Evolutionary conservation across 1,284 basidiomycete species (phyloP).

Genomic region (Fomitopsis pinicola): DNA sequence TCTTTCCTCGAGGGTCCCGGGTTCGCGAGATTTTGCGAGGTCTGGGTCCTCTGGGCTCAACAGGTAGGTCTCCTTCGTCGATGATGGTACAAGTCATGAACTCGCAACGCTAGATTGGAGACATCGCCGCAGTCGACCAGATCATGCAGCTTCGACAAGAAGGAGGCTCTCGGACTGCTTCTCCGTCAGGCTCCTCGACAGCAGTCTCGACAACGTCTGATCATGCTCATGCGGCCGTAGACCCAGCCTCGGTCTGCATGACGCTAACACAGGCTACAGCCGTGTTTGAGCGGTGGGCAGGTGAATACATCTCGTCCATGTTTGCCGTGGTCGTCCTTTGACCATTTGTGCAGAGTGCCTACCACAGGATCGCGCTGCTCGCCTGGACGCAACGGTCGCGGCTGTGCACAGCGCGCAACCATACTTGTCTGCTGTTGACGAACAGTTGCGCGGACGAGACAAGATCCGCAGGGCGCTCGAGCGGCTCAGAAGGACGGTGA

Average conservation of each 20-base stretch:
- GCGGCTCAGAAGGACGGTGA: slow-evolving; percentile 44
- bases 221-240: not conserved
- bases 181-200: not conserved
- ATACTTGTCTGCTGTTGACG: slow-evolving; percentile 10
- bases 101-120: slow-evolving; percentile 37
- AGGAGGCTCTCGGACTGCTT: not conserved
- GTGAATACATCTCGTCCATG: not conserved
- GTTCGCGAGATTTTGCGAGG: slow-evolving; percentile 63
- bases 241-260: slow-evolving; percentile 37
- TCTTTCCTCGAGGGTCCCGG: slow-evolving; percentile 42
- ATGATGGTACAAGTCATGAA: not conserved
- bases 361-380: slow-evolving; percentile 8
- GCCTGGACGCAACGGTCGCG: slow-evolving; percentile 6
- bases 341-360: slow-evolving; percentile 7
- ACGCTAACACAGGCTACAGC: slow-evolving; percentile 40
- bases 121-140: slow-evolving; percentile 43
- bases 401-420: slow-evolving; percentile 1
- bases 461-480: slow-evolving; percentile 60
- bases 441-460: slow-evolving; percentile 34
- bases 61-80: slow-evolving; percentile 18
- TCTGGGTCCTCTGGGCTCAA: slow-evolving; percentile 31
- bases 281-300: slow-evolving; percentile 29
- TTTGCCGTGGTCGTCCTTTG: not conserved
- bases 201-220: not conserved
- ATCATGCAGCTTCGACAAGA: slow-evolving; percentile 41